Evolutionary conservation across 164 flowering plant species (phyloP).

Genomic region (Aristolochia californica): DNA sequence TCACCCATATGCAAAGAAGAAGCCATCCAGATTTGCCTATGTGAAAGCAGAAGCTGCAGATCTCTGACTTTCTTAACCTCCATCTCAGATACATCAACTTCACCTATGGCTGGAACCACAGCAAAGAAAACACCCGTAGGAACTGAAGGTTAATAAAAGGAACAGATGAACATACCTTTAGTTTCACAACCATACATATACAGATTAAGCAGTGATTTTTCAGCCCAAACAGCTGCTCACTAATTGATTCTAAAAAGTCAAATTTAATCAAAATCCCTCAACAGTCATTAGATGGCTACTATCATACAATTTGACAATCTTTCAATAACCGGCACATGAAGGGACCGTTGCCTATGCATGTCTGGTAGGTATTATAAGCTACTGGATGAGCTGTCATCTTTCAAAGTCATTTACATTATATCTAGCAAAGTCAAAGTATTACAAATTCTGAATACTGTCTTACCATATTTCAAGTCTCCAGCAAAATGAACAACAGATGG

Average conservation of each 20-base stretch:
- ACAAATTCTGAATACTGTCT: not conserved
- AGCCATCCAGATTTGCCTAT: slow-evolving; percentile 85
- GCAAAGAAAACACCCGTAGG: not conserved
- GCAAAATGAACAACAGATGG: slow-evolving; percentile 57
- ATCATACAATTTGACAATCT: too few species aligned
- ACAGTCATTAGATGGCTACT: too few species aligned
- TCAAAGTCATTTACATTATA: too few species aligned
- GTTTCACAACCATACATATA: not conserved
- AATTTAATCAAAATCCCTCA: too few species aligned
- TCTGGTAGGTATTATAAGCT: too few species aligned
- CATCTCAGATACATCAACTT: slow-evolving; percentile 21
- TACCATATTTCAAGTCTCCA: slow-evolving; percentile 93
- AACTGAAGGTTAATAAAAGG: not conserved
- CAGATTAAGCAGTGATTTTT: not conserved
- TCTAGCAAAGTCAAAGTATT: too few species aligned
- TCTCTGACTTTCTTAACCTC: slow-evolving; percentile 26
- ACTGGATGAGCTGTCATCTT: too few species aligned
- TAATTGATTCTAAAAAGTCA: too few species aligned
- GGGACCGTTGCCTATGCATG: too few species aligned
- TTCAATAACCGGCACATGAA: too few species aligned
- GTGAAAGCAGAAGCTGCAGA: slow-evolving; percentile 35
- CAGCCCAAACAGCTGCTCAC: too few species aligned
- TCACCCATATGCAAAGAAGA: slow-evolving; percentile 87
- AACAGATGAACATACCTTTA: not conserved
- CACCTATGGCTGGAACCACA: slow-evolving; percentile 35